phyloP scores from a whole-genome alignment of 352 stramenopile genomes.

The Phytophthora macrochlamydospora region DNA sequence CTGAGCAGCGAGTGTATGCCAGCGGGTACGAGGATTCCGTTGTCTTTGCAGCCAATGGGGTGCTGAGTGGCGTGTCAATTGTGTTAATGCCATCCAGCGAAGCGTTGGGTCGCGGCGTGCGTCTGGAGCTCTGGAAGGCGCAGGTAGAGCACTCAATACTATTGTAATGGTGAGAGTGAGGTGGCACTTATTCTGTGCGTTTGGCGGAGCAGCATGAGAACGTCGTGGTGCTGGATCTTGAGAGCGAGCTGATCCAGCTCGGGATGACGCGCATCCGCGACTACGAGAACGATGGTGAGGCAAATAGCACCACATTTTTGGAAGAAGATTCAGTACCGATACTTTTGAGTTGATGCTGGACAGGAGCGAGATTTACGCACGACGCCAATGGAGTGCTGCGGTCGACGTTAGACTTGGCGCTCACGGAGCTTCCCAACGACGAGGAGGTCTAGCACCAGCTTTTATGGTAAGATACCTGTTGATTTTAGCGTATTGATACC shows the following conservation, averaged over 20 bases:
- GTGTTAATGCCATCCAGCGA: slow-evolving; percentile 40
- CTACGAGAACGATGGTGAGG: slow-evolving; percentile 67
- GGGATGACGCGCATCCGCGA: slow-evolving; percentile 83
- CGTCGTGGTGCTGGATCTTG: slow-evolving; percentile 82
- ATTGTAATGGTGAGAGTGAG: background rate
- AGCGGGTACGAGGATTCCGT: slow-evolving; percentile 49
- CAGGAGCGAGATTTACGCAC: slow-evolving; percentile 70
- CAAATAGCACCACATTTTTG: background rate
- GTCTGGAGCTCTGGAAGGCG: slow-evolving; percentile 87
- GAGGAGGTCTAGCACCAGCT: slow-evolving; percentile 54
- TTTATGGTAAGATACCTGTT: slow-evolving; percentile 1
- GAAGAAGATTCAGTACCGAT: background rate
- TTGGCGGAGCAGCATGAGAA: slow-evolving; percentile 73
- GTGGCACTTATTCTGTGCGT: background rate
- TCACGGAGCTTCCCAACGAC: slow-evolving; percentile 83
- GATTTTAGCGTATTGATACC: background rate
- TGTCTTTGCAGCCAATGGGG: no score
- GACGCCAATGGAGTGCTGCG: slow-evolving; percentile 76
- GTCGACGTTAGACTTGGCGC: slow-evolving; percentile 66
- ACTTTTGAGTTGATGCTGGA: background rate
- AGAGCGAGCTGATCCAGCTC: slow-evolving; percentile 86
- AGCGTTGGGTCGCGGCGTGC: slow-evolving; percentile 75
- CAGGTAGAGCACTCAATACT: slow-evolving; percentile 44
- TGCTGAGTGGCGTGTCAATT: slow-evolving; percentile 1
- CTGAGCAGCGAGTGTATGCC: slow-evolving; percentile 70